These are phyloP conservation scores for Yamadazyma scolyti DNA, from an alignment of 805 yeast species.

Conservation along the genomic window DNA sequence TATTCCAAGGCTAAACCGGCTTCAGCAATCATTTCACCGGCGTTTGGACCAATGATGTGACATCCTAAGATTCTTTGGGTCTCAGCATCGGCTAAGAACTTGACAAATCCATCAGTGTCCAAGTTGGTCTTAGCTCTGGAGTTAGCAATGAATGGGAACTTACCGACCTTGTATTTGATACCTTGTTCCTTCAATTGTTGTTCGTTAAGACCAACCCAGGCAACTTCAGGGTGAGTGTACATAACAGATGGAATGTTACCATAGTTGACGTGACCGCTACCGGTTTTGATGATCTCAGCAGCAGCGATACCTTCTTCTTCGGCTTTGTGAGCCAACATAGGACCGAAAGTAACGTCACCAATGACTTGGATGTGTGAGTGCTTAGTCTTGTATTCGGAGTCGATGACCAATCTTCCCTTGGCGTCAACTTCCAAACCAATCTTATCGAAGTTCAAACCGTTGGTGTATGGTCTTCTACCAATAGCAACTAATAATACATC, in stretches of 20 bases:
- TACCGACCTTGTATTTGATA: slow-evolving; percentile 87
- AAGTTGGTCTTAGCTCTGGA: slow-evolving; percentile 98
- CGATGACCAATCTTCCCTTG: slow-evolving; percentile 91
- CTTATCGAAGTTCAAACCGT: slow-evolving; percentile 83
- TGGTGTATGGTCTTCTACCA: slow-evolving; percentile 97
- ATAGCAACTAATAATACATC: slow-evolving; percentile 95
- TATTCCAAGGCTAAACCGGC: slow-evolving; percentile 96
- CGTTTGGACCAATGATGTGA: slow-evolving; percentile 96
- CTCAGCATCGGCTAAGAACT: slow-evolving; percentile 92
- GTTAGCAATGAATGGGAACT: slow-evolving; percentile 98
- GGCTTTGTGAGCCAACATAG: slow-evolving; percentile 99
- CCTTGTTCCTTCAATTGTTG: slow-evolving; percentile 92
- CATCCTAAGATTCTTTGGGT: slow-evolving; percentile 95
- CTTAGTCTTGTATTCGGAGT: slow-evolving; percentile 89
- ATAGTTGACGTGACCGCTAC: slow-evolving; percentile 97
- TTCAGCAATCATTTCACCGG: slow-evolving; percentile 99
- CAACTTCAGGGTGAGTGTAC: slow-evolving; percentile 99
- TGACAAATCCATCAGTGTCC: slow-evolving; percentile 97
- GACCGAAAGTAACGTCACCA: slow-evolving; percentile 98
- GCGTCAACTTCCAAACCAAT: slow-evolving; percentile 89
- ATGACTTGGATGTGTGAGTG: slow-evolving; percentile 91
- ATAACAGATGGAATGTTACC: slow-evolving; percentile 97
- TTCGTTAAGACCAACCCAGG: slow-evolving; percentile 98
- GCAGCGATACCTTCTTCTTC: slow-evolving; percentile 99
- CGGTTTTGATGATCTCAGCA: slow-evolving; percentile 87